These are phyloP conservation scores for Moesziomyces sp. DNA, from an alignment of 1,284 basidiomycete species.

Conservation along the genomic window DNA sequence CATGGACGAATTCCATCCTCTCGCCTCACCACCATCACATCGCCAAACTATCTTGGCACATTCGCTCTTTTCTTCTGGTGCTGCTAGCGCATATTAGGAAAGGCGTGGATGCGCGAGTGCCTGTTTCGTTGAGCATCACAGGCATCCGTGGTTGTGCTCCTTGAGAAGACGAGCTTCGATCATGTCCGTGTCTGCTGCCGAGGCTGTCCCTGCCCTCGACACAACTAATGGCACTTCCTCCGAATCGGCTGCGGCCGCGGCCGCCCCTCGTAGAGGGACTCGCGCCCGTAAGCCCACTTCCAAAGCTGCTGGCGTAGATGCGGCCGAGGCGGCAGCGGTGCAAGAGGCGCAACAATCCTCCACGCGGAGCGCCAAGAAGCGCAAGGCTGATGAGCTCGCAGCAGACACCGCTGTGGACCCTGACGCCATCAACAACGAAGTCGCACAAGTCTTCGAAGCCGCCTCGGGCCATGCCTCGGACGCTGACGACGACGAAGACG, in stretches of 20 bases:
- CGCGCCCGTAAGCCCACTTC: conserved; percentile 33
- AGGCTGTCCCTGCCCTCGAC: conserved; percentile 2
- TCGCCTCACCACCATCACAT: background rate
- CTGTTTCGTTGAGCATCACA: conserved; percentile 6
- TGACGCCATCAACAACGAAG: conserved; percentile 20
- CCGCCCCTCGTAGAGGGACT: conserved; percentile 24
- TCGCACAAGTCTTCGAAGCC: conserved; percentile 25
- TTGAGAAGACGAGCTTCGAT: background rate
- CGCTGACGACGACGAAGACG: conserved; percentile 33
- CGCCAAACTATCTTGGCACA: background rate
- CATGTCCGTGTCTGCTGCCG: conserved; percentile 21
- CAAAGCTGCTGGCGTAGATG: conserved; percentile 29
- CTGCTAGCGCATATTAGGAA: conserved; percentile 2
- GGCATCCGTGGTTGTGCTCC: background rate
- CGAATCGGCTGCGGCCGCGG: background rate
- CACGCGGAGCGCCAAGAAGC: conserved; percentile 18
- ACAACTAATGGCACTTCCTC: background rate
- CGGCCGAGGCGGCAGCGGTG: conserved; percentile 1
- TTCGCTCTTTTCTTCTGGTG: background rate
- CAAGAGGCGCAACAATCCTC: conserved; percentile 2
- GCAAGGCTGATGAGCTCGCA: conserved; percentile 25
- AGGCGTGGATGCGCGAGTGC: background rate
- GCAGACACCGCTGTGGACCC: conserved; percentile 5
- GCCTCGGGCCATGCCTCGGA: conserved; percentile 10
- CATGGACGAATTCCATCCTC: background rate